A percentile compares a stretch with the other conserved stretches of the same genome.
Conservation (phyloP, 2,329 filamentous ascomycete species). For the Eurotiales sp. region DNA sequence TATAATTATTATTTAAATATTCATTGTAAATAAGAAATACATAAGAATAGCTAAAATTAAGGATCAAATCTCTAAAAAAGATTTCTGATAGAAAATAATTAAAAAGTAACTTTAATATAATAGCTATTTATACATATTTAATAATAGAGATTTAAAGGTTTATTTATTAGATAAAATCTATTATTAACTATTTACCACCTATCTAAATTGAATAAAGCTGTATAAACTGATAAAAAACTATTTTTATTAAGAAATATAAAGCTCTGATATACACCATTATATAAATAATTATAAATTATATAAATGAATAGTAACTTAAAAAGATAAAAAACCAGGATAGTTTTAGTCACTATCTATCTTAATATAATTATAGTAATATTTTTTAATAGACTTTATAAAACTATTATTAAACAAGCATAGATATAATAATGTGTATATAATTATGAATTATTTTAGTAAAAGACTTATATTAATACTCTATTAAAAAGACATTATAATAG, state of each 20-base stretch:
- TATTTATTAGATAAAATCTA: neutral
- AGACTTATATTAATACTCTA: conserved; percentile 8
- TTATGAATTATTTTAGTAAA: conserved; percentile 16
- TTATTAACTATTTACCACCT: neutral
- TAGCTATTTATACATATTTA: neutral
- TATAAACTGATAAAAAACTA: neutral
- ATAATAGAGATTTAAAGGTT: neutral
- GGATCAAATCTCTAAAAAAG: too few relatives aligned
- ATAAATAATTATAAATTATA: neutral
- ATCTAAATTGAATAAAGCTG: neutral
- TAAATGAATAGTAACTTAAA: neutral
- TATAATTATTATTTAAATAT: too few relatives aligned
- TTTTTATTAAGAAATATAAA: neutral
- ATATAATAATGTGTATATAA: conserved; percentile 7
- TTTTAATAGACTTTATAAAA: conserved; percentile 18
- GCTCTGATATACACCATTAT: neutral
- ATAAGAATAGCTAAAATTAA: too few relatives aligned
- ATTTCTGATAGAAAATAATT: too few relatives aligned
- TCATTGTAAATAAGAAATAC: too few relatives aligned
- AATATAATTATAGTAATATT: conserved; percentile 13
- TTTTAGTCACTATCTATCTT: conserved; percentile 15
- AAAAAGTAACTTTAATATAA: neutral
- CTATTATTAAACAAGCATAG: neutral
- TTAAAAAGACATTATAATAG: conserved; percentile 3
- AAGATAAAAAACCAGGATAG: conserved; percentile 4